A percentile compares a stretch with the other conserved stretches of the same genome.
These are phyloP conservation scores for Gautieria morchelliformis DNA, from an alignment of 768 basidiomycete genomes.

Conservation along the genomic window DNA sequence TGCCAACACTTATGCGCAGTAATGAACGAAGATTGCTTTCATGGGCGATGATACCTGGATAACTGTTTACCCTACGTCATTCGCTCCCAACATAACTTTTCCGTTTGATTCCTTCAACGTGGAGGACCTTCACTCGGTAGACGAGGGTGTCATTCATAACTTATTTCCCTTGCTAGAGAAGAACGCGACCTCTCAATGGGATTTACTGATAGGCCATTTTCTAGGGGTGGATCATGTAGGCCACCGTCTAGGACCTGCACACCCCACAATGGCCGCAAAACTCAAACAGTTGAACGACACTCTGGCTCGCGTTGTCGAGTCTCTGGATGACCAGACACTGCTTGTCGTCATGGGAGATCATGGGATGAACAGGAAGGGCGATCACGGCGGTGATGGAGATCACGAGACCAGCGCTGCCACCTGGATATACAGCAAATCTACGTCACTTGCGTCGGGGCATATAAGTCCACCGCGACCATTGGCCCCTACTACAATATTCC, in stretches of 20 bases:
- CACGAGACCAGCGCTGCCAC: conserved; percentile 79
- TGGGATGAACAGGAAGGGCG: conserved; percentile 91
- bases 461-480: conserved; percentile 37
- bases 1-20: conserved; percentile 18
- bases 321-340: conserved; percentile 79
- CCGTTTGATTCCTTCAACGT: conserved; percentile 98
- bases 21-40: conserved; percentile 55
- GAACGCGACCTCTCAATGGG: conserved; percentile 49
- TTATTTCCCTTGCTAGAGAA: conserved; percentile 66
- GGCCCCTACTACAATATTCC: conserved; percentile 48
- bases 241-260: conserved; percentile 86
- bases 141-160: conserved; percentile 78
- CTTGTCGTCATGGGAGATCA: conserved; percentile 92
- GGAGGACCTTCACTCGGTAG: conserved; percentile 94
- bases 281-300: conserved; percentile 82
- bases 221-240: conserved; percentile 96
- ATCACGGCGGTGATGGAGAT: conserved; percentile 87
- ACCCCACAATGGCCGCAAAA: conserved; percentile 78
- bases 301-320: conserved; percentile 57
- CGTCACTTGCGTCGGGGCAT: conserved; percentile 23
- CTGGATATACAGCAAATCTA: conserved; percentile 88
- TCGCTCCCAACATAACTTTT: conserved; percentile 62
- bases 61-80: conserved; percentile 71
- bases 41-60: conserved; percentile 99
- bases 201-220: conserved; percentile 85